These are phyloP conservation scores for Lignosus rhinocerotis DNA, from an alignment of 1,284 basidiomycete genomes.

Conservation along the genomic window DNA sequence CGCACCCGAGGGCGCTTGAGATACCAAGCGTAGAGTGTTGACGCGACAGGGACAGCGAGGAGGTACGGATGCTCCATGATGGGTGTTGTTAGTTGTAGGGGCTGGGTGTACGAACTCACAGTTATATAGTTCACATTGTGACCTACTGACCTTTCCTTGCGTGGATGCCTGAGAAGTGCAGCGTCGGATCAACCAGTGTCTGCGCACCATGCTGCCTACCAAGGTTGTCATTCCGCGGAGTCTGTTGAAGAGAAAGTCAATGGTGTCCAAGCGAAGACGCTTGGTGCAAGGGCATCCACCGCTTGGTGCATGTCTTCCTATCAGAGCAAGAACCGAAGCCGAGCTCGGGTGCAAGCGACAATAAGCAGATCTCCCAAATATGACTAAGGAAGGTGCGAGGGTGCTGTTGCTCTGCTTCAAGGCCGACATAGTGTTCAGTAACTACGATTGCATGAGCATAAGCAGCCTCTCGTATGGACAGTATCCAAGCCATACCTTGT, in stretches of 20 bases:
- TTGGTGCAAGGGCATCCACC: background rate
- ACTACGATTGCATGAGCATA: too few relatives aligned
- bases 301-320: background rate
- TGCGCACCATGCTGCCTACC: background rate
- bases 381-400: too few relatives aligned
- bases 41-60: slow-evolving; percentile 12
- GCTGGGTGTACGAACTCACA: background rate
- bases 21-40: slow-evolving; percentile 15
- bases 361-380: too few relatives aligned
- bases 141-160: background rate
- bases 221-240: background rate
- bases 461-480: too few relatives aligned
- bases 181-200: background rate
- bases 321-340: background rate
- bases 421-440: too few relatives aligned
- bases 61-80: slow-evolving; percentile 24
- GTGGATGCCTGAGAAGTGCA: background rate
- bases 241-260: background rate
- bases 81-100: background rate
- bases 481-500: too few relatives aligned
- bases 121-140: background rate
- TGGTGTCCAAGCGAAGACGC: background rate
- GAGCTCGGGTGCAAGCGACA: background rate
- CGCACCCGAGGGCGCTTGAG: slow-evolving; percentile 12
- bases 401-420: too few relatives aligned